phyloP scores from a whole-genome alignment of 2,329 filamentous ascomycete species.

The Fusarium dimerum region DNA sequence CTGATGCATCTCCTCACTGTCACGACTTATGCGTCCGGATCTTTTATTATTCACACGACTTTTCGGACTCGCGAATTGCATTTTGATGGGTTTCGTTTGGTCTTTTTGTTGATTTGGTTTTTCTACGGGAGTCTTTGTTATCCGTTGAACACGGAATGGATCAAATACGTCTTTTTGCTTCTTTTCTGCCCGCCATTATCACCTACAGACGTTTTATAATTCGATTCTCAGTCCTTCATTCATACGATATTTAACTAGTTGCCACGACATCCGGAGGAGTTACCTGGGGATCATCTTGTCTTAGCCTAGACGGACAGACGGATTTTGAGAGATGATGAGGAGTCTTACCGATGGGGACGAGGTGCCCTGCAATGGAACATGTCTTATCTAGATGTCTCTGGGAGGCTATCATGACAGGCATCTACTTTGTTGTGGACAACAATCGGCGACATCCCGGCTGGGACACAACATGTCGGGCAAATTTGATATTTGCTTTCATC shows the following conservation, averaged over 20 bases:
- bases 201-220: conserved; percentile 38
- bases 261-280: conserved; percentile 32
- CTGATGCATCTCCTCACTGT: conserved; percentile 25
- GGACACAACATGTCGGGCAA: conserved; percentile 30
- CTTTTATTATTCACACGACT: conserved; percentile 39
- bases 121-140: conserved; percentile 26
- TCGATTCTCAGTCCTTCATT: conserved; percentile 43
- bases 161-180: conserved; percentile 23
- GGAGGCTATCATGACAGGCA: conserved; percentile 19
- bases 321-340: conserved; percentile 28
- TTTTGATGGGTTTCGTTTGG: conserved; percentile 31
- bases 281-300: conserved; percentile 30
- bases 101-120: conserved; percentile 24
- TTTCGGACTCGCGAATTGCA: conserved; percentile 37
- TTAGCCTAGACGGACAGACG: conserved; percentile 30
- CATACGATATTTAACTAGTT: conserved; percentile 30
- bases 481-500: conserved; percentile 34
- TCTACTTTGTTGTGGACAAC: conserved; percentile 25
- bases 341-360: conserved; percentile 34
- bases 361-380: conserved; percentile 25
- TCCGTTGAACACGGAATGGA: conserved; percentile 25
- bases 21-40: conserved; percentile 42
- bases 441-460: conserved; percentile 27
- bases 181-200: conserved; percentile 21
- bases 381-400: conserved; percentile 24